Base-by-base conservation (phyloP, 352 stramenopile species). In the Phytophthora sansomeana region DNA sequence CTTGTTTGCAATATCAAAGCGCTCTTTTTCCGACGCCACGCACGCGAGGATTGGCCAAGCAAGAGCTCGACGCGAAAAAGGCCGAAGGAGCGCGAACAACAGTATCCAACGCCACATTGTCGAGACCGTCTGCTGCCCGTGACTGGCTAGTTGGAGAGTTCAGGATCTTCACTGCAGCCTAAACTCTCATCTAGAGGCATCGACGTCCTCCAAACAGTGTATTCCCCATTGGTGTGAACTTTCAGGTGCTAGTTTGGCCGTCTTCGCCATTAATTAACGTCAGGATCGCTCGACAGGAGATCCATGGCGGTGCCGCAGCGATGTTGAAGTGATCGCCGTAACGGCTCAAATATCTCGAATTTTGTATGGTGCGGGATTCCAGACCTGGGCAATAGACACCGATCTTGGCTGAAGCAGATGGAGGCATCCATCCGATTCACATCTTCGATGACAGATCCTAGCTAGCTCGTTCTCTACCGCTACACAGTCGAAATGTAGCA, bases 261-360 rank as follows among this genome's bases (percentile, higher is more conserved):
- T 5, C 19, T 49, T 49, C n/a, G 26, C 8, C n/a, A 26, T 49
- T 10, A 21, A n/a, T 14, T n/a, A n/a, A n/a, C n/a, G n/a, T n/a
- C n/a, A n/a, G n/a, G n/a, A n/a, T n/a, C n/a, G n/a, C n/a, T n/a
- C n/a, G n/a, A n/a, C n/a, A n/a, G n/a, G n/a, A 1, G 5, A n/a
- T 38, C 1, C 33, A 38, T 58, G 49, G 58, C 26, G 59, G 41
- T 62, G 32, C 51, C 35, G n/a, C 33, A 57, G 28, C 1, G 24
- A 68, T 47, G 61, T 69, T 69, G 53, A 64, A 69, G 61, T 54
- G 44, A 21, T 19, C n/a, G 16, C 17, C 28, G 60, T 63, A 61
- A 67, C 59, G 59, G 49, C 26, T 56, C 39, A 56, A 61, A 56
- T n/a, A 30, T 42, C 39, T 67, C 50, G 28, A 63, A 32, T 51